phyloP scores from a whole-genome alignment of 208 protist species.

The Leishmania amazonensis region DNA sequence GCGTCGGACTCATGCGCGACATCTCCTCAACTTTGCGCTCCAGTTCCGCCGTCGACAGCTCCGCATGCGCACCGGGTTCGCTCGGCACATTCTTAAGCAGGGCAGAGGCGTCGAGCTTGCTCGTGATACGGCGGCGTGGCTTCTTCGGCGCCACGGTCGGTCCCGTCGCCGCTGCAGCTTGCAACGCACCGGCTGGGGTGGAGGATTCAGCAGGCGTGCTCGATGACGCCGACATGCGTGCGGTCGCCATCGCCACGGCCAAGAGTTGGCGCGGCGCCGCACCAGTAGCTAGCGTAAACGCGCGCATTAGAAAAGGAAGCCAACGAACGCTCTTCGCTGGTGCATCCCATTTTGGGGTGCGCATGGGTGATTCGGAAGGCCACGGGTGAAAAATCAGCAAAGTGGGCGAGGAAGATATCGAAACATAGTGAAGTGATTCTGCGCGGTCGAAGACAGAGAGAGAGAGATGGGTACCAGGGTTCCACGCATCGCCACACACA shows the following conservation, averaged over 20 bases:
- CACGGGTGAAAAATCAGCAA: background rate
- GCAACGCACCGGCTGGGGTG: background rate
- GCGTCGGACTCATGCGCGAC: conserved; percentile 62
- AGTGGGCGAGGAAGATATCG: background rate
- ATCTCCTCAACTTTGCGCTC: conserved; percentile 85
- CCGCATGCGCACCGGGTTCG: conserved; percentile 80
- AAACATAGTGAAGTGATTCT: background rate
- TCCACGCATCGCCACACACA: background rate
- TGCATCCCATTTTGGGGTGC: background rate
- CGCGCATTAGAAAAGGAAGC: conserved; percentile 5
- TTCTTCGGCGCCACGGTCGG: conserved; percentile 71
- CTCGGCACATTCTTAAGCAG: conserved; percentile 66
- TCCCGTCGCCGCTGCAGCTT: conserved; percentile 3
- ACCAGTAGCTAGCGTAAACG: background rate
- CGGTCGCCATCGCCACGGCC: background rate
- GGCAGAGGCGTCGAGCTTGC: conserved; percentile 57
- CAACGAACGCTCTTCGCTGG: background rate
- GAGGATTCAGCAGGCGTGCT: background rate
- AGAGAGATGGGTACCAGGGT: background rate
- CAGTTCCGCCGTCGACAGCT: conserved; percentile 85
- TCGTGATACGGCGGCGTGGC: conserved; percentile 53
- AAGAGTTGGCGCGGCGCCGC: background rate
- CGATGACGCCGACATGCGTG: conserved; percentile 1
- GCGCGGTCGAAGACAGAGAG: background rate
- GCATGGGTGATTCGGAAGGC: background rate